Evolutionary conservation across 179 eudicot species (phyloP).

Genomic region (Sideroxylon spinosum): DNA sequence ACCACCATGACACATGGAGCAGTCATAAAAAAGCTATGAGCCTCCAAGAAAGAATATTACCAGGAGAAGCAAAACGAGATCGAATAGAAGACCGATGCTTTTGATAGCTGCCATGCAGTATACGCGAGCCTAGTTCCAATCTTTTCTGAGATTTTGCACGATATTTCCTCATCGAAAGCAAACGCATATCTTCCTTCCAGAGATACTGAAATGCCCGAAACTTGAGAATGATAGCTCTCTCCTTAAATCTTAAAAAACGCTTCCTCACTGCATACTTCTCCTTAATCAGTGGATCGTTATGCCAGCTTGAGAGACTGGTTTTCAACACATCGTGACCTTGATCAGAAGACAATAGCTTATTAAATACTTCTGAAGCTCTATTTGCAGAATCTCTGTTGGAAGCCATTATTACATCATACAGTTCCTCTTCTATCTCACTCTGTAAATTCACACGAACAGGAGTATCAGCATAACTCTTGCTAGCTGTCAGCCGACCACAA

Average conservation of each 20-base stretch:
- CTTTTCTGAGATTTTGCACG: conserved; percentile 65
- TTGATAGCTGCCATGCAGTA: conserved; percentile 35
- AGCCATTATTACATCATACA: conserved; percentile 38
- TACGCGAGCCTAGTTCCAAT: conserved; percentile 43
- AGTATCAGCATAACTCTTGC: conserved; percentile 7
- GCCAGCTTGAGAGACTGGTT: conserved; percentile 21
- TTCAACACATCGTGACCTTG: conserved; percentile 19
- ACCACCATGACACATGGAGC: background rate
- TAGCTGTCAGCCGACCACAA: background rate
- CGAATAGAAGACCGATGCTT: conserved; percentile 63
- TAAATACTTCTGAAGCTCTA: conserved; percentile 47
- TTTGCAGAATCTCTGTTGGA: conserved; percentile 57
- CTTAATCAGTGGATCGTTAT: conserved; percentile 32
- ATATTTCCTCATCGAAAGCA: conserved; percentile 53
- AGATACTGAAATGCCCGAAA: conserved; percentile 61
- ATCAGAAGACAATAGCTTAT: conserved; percentile 46
- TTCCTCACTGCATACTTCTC: conserved; percentile 53
- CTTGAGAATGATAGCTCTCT: conserved; percentile 59
- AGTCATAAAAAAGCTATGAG: background rate
- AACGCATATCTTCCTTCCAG: conserved; percentile 78
- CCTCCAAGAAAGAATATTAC: conserved; percentile 29
- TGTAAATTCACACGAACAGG: conserved; percentile 18
- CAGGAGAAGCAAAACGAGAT: conserved; percentile 53
- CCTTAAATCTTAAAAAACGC: conserved; percentile 48
- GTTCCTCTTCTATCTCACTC: conserved; percentile 21